phyloP scores from a whole-genome alignment of 495 filamentous ascomycete species.

The Hypoxylon perforatum region DNA sequence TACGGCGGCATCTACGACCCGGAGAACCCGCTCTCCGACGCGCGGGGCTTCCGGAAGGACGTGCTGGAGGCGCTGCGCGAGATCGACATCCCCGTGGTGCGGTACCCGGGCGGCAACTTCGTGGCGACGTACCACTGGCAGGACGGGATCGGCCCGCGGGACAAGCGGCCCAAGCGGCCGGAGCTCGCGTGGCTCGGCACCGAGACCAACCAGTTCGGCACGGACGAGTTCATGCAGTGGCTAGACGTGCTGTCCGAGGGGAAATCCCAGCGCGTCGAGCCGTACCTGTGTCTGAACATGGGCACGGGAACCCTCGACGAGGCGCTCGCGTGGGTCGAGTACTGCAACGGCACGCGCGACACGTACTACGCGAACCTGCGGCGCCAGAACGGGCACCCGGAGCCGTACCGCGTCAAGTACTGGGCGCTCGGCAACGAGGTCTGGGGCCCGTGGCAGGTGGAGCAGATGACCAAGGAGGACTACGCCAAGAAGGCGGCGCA shows the following conservation, averaged over 20 bases:
- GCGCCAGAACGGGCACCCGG: constrained; percentile 73
- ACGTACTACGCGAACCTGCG: constrained; percentile 84
- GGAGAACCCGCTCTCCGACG: constrained; percentile 73
- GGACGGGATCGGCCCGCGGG: constrained; percentile 78
- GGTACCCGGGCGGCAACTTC: constrained; percentile 85
- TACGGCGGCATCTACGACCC: constrained; percentile 88
- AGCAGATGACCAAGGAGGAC: constrained; percentile 77
- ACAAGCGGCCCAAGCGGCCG: constrained; percentile 71
- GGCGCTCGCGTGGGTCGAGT: constrained; percentile 82
- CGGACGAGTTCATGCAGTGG: constrained; percentile 87
- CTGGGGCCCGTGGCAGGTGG: constrained; percentile 85
- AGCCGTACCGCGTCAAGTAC: constrained; percentile 76
- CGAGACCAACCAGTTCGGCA: constrained; percentile 82
- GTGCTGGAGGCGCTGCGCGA: constrained; percentile 76
- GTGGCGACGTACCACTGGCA: constrained; percentile 86
- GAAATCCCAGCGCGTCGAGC: constrained; percentile 62
- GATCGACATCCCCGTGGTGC: constrained; percentile 76
- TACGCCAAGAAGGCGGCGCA: constrained; percentile 81
- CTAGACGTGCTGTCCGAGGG: constrained; percentile 68
- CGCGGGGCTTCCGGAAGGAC: constrained; percentile 79
- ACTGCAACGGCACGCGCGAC: constrained; percentile 77
- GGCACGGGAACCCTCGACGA: constrained; percentile 80
- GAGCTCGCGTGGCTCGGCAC: constrained; percentile 80
- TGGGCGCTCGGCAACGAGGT: constrained; percentile 77
- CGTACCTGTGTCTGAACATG: constrained; percentile 81